A percentile compares a stretch with the other conserved stretches of the same genome.
These are phyloP conservation scores for Litchi chinensis DNA, from an alignment of 345 rosid species.

Conservation along the genomic window DNA sequence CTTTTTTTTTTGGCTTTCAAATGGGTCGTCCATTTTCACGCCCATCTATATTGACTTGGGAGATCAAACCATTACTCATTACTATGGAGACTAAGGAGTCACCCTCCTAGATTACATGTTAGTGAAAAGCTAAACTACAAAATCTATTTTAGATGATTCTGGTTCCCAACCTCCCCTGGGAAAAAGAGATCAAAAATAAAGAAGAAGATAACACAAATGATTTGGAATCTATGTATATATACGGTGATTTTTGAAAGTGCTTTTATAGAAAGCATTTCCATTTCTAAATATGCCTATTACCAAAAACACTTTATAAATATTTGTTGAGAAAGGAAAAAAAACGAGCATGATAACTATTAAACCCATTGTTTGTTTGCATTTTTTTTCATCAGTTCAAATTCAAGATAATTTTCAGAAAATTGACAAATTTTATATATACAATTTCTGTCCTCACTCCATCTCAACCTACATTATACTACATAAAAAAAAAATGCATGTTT, in stretches of 20 bases:
- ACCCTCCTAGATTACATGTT: constrained; percentile 45
- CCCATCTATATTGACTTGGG: constrained; percentile 48
- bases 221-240: background rate
- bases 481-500: background rate
- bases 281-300: background rate
- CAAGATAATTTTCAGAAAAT: no score
- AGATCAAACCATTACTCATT: constrained; percentile 45
- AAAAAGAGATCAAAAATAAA: background rate
- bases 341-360: no score
- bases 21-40: constrained; percentile 37
- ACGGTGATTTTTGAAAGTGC: background rate
- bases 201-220: background rate
- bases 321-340: no score
- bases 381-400: no score
- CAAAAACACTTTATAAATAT: background rate
- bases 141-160: constrained; percentile 44
- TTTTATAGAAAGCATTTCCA: no score
- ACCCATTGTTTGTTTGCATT: background rate
- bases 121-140: constrained; percentile 43
- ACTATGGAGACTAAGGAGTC: constrained; percentile 33
- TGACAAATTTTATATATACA: background rate
- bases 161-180: constrained; percentile 37
- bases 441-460: background rate
- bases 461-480: background rate
- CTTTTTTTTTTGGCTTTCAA: constrained; percentile 5